Percentiles rank a stretch among this genome's conserved stretches.
phyloP scores from a whole-genome alignment of 306 rosid species.

The Hylodesmum podocarpum region DNA sequence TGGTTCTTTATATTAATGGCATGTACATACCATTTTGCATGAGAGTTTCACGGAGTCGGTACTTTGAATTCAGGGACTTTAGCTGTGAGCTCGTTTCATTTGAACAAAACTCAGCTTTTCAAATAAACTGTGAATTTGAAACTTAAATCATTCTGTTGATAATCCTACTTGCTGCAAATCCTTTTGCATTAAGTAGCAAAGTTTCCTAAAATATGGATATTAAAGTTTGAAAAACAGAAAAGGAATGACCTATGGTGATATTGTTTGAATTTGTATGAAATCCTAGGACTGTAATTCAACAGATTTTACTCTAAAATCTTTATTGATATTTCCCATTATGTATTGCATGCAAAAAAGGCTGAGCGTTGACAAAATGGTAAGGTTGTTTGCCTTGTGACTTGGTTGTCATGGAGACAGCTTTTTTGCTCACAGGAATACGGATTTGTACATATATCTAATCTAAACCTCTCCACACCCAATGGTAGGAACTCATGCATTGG shows the following conservation, averaged over 20 bases:
- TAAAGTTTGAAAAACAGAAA: neutral
- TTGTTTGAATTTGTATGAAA: neutral
- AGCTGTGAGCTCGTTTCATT: conserved; percentile 1
- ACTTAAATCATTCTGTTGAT: neutral
- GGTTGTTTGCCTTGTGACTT: neutral
- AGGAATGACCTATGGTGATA: neutral
- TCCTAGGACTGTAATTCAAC: neutral
- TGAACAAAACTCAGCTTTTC: neutral
- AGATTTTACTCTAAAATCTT: neutral
- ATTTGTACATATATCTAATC: neutral
- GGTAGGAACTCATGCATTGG: neutral
- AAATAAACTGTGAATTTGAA: neutral
- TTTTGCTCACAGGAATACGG: neutral
- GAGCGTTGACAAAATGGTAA: neutral
- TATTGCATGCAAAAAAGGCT: neutral
- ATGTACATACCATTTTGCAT: neutral
- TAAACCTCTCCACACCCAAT: neutral
- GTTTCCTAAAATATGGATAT: neutral
- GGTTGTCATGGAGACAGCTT: neutral
- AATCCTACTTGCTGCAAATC: neutral
- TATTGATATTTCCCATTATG: neutral
- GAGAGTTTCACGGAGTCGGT: neutral
- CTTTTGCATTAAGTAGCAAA: neutral
- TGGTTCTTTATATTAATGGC: conserved; percentile 35
- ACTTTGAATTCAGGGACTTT: conserved; percentile 18